Base-by-base conservation (phyloP, 768 basidiomycete genomes). In the Phaffia australis region DNA sequence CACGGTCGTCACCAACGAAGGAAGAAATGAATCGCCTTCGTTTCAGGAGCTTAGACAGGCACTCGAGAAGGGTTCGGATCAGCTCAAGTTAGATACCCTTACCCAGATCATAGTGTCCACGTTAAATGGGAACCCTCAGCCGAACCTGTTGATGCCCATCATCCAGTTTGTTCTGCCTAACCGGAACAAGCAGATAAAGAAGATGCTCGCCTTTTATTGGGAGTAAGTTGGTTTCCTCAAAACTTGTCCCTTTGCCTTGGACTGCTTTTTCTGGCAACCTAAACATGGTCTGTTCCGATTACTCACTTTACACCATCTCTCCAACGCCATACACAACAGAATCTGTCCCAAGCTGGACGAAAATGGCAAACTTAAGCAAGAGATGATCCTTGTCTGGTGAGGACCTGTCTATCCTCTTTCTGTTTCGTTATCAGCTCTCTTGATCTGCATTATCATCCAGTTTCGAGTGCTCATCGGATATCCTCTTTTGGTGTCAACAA, bases 331-430 rank as follows among this genome's bases (percentile, higher is more conserved):
- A 0, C 46, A 47, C 18, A 49, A 18, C 49, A 98, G 79, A 87
- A 72, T 98, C 25, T 98, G 93, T 78, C 94, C 94, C 11, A 97
- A 97, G 77, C 86, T 93, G 70, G 94, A 98, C 72, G 94, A 98
- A 73, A 86, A 84, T 70, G 94, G 94, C 59, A 98, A 97, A 79
- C 78, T 98, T 71, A 97, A 94, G 82, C 95, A 98, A 78, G 94
- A 99, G 80, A 98, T 98, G 94, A 98, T 97, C 74, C 83, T 98
- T 61, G 94, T 98, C 42, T 92, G 93, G 90, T 93, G 76, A 75
- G 89, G 84, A 21, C 30, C 60, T 48, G 47, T 8, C 8, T 62
- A 56, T 19, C 59, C 32, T 52, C 23, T 29, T 56, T 51, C 32
- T 23, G 35, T 50, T 51, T 19, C 4, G 32, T 25, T 27, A 8